Percentiles rank a stretch among this genome's conserved stretches.
phyloP scores from a whole-genome alignment of 306 rosid species.

The Canavalia gladiata region DNA sequence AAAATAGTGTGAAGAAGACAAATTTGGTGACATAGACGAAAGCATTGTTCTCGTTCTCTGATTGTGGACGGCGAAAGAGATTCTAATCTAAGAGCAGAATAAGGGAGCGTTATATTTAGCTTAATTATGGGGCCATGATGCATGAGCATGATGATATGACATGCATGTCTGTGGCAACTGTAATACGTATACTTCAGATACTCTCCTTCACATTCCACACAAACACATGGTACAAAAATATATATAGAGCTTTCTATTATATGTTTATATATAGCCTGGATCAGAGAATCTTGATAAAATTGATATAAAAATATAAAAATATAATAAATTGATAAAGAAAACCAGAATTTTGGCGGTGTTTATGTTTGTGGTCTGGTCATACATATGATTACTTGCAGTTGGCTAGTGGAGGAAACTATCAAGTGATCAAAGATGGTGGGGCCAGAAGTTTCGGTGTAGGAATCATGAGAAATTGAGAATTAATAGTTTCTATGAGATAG shows the following conservation, averaged over 20 bases:
- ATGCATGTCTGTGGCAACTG: background rate
- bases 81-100: constrained; percentile 8
- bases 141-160: background rate
- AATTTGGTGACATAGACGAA: constrained; percentile 25
- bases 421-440: constrained; percentile 51
- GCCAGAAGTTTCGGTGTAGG: constrained; percentile 43
- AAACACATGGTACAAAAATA: background rate
- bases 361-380: constrained; percentile 39
- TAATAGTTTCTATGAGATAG: constrained; percentile 20
- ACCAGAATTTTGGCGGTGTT: constrained; percentile 3
- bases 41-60: constrained; percentile 23
- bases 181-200: background rate
- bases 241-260: background rate
- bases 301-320: background rate
- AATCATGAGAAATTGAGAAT: constrained; percentile 54
- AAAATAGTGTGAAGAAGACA: constrained; percentile 42
- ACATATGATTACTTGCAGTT: constrained; percentile 44
- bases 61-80: background rate
- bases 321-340: background rate
- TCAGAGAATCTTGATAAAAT: background rate
- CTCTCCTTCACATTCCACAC: background rate
- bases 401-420: constrained; percentile 44
- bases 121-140: background rate
- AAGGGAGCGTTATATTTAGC: constrained; percentile 3
- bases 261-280: background rate